A percentile compares a stretch with the other conserved stretches of the same genome.
These are phyloP conservation scores for Agastache rugosa DNA, from an alignment of 257 asterid genomes.

Conservation along the genomic window DNA sequence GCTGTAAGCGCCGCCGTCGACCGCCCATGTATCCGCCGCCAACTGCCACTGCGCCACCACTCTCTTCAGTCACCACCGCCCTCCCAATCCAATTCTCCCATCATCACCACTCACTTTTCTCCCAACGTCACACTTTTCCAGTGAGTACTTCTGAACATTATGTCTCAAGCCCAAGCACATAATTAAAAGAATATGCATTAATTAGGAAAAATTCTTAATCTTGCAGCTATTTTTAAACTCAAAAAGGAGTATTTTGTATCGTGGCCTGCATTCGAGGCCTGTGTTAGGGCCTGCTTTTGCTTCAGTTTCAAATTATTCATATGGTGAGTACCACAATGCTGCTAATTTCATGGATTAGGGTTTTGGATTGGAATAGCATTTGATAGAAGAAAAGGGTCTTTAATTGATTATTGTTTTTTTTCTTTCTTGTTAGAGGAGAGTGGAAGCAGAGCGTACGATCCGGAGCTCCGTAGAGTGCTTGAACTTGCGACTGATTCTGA, in stretches of 20 bases:
- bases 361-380: not conserved
- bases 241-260: conserved; percentile 15
- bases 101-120: conserved; percentile 33
- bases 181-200: not conserved
- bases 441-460: conserved; percentile 53
- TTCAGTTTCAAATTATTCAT: conserved; percentile 47
- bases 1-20: conserved; percentile 36
- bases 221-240: conserved; percentile 39
- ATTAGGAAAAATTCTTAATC: conserved; percentile 4
- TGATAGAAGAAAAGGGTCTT: conserved; percentile 1
- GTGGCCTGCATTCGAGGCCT: conserved; percentile 41
- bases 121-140: conserved; percentile 34
- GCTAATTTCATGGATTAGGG: conserved; percentile 1
- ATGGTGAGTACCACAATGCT: conserved; percentile 46
- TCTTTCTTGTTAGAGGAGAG: conserved; percentile 45
- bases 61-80: conserved; percentile 35
- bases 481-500: conserved; percentile 90
- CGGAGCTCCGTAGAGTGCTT: conserved; percentile 81
- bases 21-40: conserved; percentile 53
- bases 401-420: conserved; percentile 9
- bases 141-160: conserved; percentile 37
- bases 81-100: conserved; percentile 36
- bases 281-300: conserved; percentile 48
- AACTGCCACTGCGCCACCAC: conserved; percentile 42
- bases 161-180: not conserved